Conservation (phyloP, 2,329 filamentous ascomycete genomes). For the Dendryphion nanum region DNA sequence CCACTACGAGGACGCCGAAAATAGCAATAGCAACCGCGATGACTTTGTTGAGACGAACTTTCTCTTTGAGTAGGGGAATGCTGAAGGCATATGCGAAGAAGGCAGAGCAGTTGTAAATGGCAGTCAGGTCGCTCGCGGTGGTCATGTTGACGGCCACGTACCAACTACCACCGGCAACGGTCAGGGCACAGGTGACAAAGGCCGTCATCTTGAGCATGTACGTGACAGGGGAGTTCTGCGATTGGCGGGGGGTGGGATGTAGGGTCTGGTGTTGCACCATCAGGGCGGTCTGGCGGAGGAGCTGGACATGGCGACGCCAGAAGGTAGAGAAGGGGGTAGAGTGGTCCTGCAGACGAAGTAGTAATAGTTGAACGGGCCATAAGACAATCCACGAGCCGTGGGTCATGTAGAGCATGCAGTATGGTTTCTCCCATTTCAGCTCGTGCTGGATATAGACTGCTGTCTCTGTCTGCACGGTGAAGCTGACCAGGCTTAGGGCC, state of each 20-base stretch:
- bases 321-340: slow-evolving; percentile 79
- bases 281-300: slow-evolving; percentile 66
- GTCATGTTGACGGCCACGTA: slow-evolving; percentile 94
- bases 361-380: slow-evolving; percentile 79
- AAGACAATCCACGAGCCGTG: slow-evolving; percentile 91
- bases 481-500: slow-evolving; percentile 76
- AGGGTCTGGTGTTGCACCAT: slow-evolving; percentile 84
- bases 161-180: slow-evolving; percentile 89
- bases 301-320: slow-evolving; percentile 70
- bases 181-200: slow-evolving; percentile 80
- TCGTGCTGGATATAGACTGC: slow-evolving; percentile 93
- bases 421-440: slow-evolving; percentile 95
- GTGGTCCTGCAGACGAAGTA: slow-evolving; percentile 77
- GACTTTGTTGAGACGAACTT: slow-evolving; percentile 78
- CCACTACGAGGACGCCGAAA: slow-evolving; percentile 86
- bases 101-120: slow-evolving; percentile 98
- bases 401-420: slow-evolving; percentile 97
- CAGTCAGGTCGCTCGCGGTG: slow-evolving; percentile 88
- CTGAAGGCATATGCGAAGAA: slow-evolving; percentile 99
- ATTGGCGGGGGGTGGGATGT: slow-evolving; percentile 54
- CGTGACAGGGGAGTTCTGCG: slow-evolving; percentile 55
- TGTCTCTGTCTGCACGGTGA: slow-evolving; percentile 93
- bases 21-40: slow-evolving; percentile 85
- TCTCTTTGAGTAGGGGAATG: slow-evolving; percentile 84
- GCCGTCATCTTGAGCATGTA: slow-evolving; percentile 81